phyloP scores from a whole-genome alignment of 2,329 filamentous ascomycete genomes.

The Didymellaceae sp. region DNA sequence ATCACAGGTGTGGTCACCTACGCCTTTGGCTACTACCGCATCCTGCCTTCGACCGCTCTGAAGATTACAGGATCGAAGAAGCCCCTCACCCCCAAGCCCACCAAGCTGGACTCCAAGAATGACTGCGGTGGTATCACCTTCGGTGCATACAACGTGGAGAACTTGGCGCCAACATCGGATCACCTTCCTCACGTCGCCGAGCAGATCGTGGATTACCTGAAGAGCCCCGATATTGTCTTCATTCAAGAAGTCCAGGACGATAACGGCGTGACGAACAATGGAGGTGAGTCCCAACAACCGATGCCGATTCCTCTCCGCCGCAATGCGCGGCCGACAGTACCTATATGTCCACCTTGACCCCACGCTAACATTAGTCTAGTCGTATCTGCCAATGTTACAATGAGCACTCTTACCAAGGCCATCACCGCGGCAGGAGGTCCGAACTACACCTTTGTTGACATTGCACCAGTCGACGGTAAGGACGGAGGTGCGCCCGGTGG shows the following conservation, averaged over 20 bases:
- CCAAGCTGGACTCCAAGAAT: slow-evolving; percentile 61
- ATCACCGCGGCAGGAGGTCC: slow-evolving; percentile 59
- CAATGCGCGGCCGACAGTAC: slow-evolving; percentile 12
- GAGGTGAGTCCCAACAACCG: slow-evolving; percentile 45
- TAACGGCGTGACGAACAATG: slow-evolving; percentile 67
- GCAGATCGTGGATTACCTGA: slow-evolving; percentile 70
- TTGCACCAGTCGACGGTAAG: slow-evolving; percentile 64
- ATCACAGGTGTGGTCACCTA: slow-evolving; percentile 73
- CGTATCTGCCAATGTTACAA: slow-evolving; percentile 64
- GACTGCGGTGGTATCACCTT: slow-evolving; percentile 68
- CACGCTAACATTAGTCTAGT: slow-evolving; percentile 30
- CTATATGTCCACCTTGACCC: neutral
- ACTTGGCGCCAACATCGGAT: slow-evolving; percentile 63
- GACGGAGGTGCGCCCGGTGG: slow-evolving; percentile 73
- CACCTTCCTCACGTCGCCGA: slow-evolving; percentile 65
- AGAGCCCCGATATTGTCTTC: slow-evolving; percentile 69
- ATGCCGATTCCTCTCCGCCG: slow-evolving; percentile 5
- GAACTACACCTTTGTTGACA: slow-evolving; percentile 65
- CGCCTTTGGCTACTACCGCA: slow-evolving; percentile 71
- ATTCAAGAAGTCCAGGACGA: slow-evolving; percentile 76
- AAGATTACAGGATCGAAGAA: slow-evolving; percentile 55
- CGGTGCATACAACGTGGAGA: slow-evolving; percentile 74
- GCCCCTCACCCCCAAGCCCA: slow-evolving; percentile 58
- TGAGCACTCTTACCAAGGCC: slow-evolving; percentile 61
- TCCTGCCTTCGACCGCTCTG: slow-evolving; percentile 68